Base-by-base conservation (phyloP, 768 basidiomycete genomes). In the Phlegmacium glaucopus region DNA sequence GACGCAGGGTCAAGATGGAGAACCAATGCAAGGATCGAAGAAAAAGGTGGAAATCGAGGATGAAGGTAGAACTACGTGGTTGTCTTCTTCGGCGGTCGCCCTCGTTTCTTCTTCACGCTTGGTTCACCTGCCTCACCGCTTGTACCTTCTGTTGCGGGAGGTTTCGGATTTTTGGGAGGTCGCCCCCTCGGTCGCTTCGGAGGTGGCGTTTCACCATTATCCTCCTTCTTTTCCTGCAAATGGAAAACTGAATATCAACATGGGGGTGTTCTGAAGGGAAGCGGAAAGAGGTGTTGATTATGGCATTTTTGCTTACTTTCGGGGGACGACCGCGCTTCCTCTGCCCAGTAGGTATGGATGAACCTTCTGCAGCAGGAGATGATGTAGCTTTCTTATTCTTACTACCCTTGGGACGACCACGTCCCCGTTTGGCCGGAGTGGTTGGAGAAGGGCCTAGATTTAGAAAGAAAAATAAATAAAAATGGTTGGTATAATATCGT, bases 331-430 rank as follows among this genome's bases (percentile, higher is more conserved):
- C 84, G 54, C 84, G 74, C 70, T 85, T 85, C 68, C 72, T 72
- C 39, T 68, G 72, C 35, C 61, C 49, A 11, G 65, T 48, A 12
- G 72, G 61, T 16, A 70, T 54, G 10, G 74, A 55, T 6, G 75
- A 60, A 43, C 64, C 59, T 30, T 66, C 63, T 16, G 68, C 55
- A 38, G 67, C 59, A 39, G 68, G 46, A 12, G 67, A 52, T 25
- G 67, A 56, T 7, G 66, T 48, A 39, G 60, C 54, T 52, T 76
- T 77, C 72, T 82, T 75, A 66, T 82, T 79, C 72, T 89, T 94
- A 68, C 87, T 90, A 58, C 92, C 92, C 66, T 85, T 90, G 51
- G 93, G 93, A 55, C 93, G 82, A 45, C 93, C 93, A 39, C 93
- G 79, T 60, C 88, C 83, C 59, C 92, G 83, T 72, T 91, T 94